phyloP scores from a whole-genome alignment of 768 basidiomycete genomes.

The Mycena filopes region DNA sequence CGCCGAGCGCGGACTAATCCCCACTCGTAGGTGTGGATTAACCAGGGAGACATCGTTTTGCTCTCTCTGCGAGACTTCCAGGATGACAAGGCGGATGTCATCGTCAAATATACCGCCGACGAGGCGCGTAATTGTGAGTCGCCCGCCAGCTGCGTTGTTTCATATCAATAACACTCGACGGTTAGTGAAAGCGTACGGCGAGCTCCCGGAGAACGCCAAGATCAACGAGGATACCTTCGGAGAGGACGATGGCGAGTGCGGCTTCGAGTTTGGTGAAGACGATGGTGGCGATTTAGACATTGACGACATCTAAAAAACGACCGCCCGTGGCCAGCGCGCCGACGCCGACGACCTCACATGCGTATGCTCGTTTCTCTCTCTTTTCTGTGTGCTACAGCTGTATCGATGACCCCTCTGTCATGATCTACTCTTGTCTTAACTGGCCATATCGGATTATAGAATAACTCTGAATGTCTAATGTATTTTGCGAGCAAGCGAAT shows the following conservation, averaged over 20 bases:
- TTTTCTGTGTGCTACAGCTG: slow-evolving; percentile 27
- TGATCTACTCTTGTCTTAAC: slow-evolving; percentile 33
- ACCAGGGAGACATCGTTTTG: slow-evolving; percentile 96
- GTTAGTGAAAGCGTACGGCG: slow-evolving; percentile 95
- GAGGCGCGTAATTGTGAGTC: slow-evolving; percentile 83
- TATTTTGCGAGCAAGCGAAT: slow-evolving; percentile 12
- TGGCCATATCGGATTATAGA: slow-evolving; percentile 33
- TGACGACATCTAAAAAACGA: slow-evolving; percentile 81
- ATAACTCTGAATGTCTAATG: slow-evolving; percentile 21
- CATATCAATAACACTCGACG: too few relatives aligned
- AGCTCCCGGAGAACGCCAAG: slow-evolving; percentile 95
- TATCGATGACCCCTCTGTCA: slow-evolving; percentile 36
- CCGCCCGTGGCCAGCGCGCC: too few relatives aligned
- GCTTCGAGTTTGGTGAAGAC: slow-evolving; percentile 87
- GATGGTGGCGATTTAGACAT: slow-evolving; percentile 86
- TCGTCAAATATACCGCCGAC: slow-evolving; percentile 98
- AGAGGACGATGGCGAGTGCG: slow-evolving; percentile 90
- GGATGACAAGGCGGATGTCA: slow-evolving; percentile 99
- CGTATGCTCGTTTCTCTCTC: slow-evolving; percentile 13
- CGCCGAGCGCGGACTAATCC: not conserved
- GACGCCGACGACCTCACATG: too few relatives aligned
- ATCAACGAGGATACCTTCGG: slow-evolving; percentile 97
- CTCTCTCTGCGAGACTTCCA: slow-evolving; percentile 98
- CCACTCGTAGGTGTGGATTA: slow-evolving; percentile 91
- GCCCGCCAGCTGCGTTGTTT: not conserved